These are phyloP conservation scores for Alternaria sp. DNA, from an alignment of 2,329 filamentous ascomycete species.

Conservation along the genomic window DNA sequence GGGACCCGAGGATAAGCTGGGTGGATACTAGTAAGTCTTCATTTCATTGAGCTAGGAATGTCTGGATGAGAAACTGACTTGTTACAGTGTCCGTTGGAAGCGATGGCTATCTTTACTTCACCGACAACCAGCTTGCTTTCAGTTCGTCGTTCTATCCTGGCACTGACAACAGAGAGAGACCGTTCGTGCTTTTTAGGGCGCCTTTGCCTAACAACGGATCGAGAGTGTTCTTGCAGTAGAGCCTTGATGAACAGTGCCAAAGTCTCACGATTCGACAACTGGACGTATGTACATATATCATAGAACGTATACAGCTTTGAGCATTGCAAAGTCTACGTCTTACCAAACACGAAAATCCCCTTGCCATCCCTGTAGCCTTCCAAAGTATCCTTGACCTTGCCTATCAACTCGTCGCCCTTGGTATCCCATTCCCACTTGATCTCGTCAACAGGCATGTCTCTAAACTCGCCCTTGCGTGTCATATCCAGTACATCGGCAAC, in stretches of 20 bases:
- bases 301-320: not conserved
- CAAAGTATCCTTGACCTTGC: slow-evolving; percentile 81
- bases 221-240: slow-evolving; percentile 41
- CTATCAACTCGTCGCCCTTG: slow-evolving; percentile 69
- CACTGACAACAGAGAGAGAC: slow-evolving; percentile 51
- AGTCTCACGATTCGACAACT: not conserved
- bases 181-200: slow-evolving; percentile 53
- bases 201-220: slow-evolving; percentile 52
- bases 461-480: slow-evolving; percentile 77
- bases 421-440: slow-evolving; percentile 85
- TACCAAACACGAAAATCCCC: slow-evolving; percentile 82
- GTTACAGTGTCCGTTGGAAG: slow-evolving; percentile 45
- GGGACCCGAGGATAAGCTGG: slow-evolving; percentile 58
- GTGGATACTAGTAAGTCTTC: slow-evolving; percentile 53
- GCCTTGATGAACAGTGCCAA: not conserved
- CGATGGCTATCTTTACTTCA: slow-evolving; percentile 62
- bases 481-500: slow-evolving; percentile 84
- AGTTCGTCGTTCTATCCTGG: slow-evolving; percentile 48
- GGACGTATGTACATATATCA: not conserved
- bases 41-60: not conserved
- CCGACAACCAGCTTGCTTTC: slow-evolving; percentile 57
- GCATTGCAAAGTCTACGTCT: slow-evolving; percentile 30
- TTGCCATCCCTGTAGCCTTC: slow-evolving; percentile 87
- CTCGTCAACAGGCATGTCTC: slow-evolving; percentile 81
- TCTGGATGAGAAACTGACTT: not conserved